phyloP scores from a whole-genome alignment of 495 filamentous ascomycete genomes.

The Copromyces sp. region DNA sequence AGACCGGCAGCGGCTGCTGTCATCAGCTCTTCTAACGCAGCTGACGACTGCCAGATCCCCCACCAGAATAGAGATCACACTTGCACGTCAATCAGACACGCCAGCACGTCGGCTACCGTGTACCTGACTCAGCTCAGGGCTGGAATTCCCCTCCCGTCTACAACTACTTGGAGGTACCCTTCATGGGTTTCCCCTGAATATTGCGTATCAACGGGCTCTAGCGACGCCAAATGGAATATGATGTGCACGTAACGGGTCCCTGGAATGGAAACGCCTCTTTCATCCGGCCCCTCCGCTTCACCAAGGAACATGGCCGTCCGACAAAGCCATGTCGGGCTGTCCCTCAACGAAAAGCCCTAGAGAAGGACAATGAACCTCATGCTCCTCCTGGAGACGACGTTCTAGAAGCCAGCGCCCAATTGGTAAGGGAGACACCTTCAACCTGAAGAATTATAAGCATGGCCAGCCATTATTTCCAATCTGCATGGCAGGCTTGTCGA shows the following conservation, averaged over 20 bases:
- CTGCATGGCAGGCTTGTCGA: not conserved
- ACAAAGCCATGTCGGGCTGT: not conserved
- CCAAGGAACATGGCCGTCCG: not conserved
- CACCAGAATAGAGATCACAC: not conserved
- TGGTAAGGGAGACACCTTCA: not conserved
- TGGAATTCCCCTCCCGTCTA: not conserved
- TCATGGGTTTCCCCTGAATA: not conserved
- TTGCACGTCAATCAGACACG: not conserved
- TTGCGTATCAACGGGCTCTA: not conserved
- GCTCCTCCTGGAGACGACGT: not conserved
- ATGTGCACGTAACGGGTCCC: not conserved
- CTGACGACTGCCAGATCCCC: not conserved
- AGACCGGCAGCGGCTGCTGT: not conserved
- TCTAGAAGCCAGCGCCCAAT: not conserved
- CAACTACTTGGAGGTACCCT: not conserved
- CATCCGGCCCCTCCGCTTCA: not conserved
- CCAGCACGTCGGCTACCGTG: not conserved
- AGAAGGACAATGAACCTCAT: not conserved
- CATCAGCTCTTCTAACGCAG: not conserved
- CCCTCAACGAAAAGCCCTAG: not conserved
- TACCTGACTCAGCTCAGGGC: not conserved
- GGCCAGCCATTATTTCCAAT: not conserved
- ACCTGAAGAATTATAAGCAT: not conserved
- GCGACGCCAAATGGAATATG: not conserved
- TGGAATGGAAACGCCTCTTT: not conserved